Evolutionary conservation across 768 basidiomycete genomes (phyloP), one percentile per base, ranked within the genome.

Genomic region (Gloeopeniophorella convolvens): DNA sequence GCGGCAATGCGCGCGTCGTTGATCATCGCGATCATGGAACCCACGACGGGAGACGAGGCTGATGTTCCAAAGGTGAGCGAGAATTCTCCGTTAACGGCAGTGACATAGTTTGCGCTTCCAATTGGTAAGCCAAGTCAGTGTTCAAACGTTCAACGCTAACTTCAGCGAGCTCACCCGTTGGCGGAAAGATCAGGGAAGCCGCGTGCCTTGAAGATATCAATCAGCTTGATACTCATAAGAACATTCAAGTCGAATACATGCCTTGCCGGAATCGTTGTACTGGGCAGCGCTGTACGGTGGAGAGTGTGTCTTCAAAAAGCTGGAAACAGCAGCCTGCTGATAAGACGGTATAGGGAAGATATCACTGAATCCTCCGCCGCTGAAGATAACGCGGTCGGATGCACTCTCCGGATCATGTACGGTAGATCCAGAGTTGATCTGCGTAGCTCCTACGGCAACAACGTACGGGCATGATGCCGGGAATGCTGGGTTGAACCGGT

Each of bases 381-480:
- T 65, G 65, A 59, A 65, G 59, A 70, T 68, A 39, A 66, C 61
- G 41, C 62, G 62, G 40, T 66, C 62, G 64, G 66, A 68, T 7
- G 70, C 70, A 40, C 63, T 62, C 54, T 71, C 70, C 0, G 68
- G 68, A n/a, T 68, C 64, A 15, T 54, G 50, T 12, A 70, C 61
- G 32, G 63, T 65, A 24, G 61, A 50, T 26, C 59, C 59, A 1
- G 66, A 65, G 16, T 65, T 64, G 20, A 71, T 55, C 51, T 70
- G 69, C 7, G 71, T 72, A n/a, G 67, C 61, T 27, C 72, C 67
- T 49, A 72, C 65, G 12, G 59, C 50, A 16, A 60, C 67, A 26
- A 77, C 59, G 48, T 63, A 76, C 18, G 75, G 71, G 45, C 76
- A 76, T 4, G 66, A 65, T 18, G 57, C 66, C 1, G 75, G 75